A percentile compares a stretch with the other conserved stretches of the same genome.
Evolutionary conservation across 2,329 filamentous ascomycete species (phyloP).

Genomic region (Trichophyton schoenleinii): DNA sequence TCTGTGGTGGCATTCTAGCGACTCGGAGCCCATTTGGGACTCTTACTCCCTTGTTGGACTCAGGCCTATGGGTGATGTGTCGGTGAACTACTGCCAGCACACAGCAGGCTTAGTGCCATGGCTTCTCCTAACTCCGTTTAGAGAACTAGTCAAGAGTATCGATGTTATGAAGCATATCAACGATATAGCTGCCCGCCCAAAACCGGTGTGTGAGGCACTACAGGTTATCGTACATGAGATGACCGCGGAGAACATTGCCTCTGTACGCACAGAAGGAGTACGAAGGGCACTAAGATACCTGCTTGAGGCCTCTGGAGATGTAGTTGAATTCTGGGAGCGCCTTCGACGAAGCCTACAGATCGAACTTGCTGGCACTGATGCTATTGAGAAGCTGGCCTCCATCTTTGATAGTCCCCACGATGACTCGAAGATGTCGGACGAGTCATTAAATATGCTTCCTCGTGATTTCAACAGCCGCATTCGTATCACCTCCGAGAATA

Average conservation of each 20-base stretch:
- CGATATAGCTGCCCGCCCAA: slow-evolving; percentile 37
- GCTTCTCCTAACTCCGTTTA: slow-evolving; percentile 48
- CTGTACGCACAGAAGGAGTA: slow-evolving; percentile 31
- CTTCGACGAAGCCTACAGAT: slow-evolving; percentile 41
- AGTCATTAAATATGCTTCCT: slow-evolving; percentile 25
- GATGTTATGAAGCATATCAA: slow-evolving; percentile 36
- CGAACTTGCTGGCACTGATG: slow-evolving; percentile 37
- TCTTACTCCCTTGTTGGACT: slow-evolving; percentile 46
- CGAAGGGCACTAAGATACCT: slow-evolving; percentile 30
- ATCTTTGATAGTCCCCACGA: slow-evolving; percentile 36
- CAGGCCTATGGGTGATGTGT: slow-evolving; percentile 37
- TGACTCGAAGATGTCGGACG: slow-evolving; percentile 19
- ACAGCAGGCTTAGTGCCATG: slow-evolving; percentile 47
- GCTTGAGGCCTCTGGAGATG: slow-evolving; percentile 38
- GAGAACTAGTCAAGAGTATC: slow-evolving; percentile 41
- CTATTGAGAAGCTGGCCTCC: slow-evolving; percentile 28
- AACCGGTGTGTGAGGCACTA: slow-evolving; percentile 39
- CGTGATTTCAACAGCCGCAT: slow-evolving; percentile 29
- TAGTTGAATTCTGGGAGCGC: slow-evolving; percentile 44
- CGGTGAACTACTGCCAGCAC: slow-evolving; percentile 35
- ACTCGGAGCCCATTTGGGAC: slow-evolving; percentile 43
- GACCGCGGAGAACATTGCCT: slow-evolving; percentile 25
- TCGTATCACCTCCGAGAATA: slow-evolving; percentile 27
- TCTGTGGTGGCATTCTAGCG: slow-evolving; percentile 47
- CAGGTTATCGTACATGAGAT: slow-evolving; percentile 42